phyloP scores from a whole-genome alignment of 1,139 yeast genomes.

The Geotrichum macrosporum region DNA sequence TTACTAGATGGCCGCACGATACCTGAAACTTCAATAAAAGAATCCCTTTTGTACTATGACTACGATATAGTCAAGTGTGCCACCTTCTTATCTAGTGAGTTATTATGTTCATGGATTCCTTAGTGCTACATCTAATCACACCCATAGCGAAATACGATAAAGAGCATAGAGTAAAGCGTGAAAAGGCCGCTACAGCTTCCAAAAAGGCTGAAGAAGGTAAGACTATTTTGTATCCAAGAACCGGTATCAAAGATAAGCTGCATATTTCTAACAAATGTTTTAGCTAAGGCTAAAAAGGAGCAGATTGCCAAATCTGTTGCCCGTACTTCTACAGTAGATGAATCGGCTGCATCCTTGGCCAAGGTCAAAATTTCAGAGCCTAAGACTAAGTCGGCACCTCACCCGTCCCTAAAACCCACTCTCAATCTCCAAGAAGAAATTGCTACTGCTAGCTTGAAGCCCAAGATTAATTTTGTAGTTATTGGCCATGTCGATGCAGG shows the following conservation, averaged over 20 bases:
- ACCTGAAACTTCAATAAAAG: slow-evolving; percentile 52
- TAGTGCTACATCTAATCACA: no score
- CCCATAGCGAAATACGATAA: slow-evolving; percentile 4
- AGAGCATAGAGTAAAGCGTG: background rate
- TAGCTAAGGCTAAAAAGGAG: slow-evolving; percentile 9
- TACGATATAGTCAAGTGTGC: slow-evolving; percentile 54
- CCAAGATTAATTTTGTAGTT: slow-evolving; percentile 53
- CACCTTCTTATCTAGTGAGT: slow-evolving; percentile 48
- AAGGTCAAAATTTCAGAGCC: background rate
- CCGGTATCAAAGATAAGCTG: background rate
- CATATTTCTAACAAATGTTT: background rate
- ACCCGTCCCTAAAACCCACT: slow-evolving; percentile 14
- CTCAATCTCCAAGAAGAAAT: slow-evolving; percentile 15
- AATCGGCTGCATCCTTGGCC: background rate
- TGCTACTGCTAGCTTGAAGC: slow-evolving; percentile 6
- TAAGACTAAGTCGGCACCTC: background rate
- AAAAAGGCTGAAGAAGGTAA: slow-evolving; percentile 4
- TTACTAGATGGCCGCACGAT: slow-evolving; percentile 48
- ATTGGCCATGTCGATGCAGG: slow-evolving; percentile 98
- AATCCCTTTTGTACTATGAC: slow-evolving; percentile 57
- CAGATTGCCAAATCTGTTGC: slow-evolving; percentile 5
- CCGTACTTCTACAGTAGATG: background rate
- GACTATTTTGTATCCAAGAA: background rate
- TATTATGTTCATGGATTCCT: background rate
- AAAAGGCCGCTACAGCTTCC: slow-evolving; percentile 5